These are phyloP conservation scores for Quercus robur DNA, from an alignment of 306 rosid species.

Conservation along the genomic window DNA sequence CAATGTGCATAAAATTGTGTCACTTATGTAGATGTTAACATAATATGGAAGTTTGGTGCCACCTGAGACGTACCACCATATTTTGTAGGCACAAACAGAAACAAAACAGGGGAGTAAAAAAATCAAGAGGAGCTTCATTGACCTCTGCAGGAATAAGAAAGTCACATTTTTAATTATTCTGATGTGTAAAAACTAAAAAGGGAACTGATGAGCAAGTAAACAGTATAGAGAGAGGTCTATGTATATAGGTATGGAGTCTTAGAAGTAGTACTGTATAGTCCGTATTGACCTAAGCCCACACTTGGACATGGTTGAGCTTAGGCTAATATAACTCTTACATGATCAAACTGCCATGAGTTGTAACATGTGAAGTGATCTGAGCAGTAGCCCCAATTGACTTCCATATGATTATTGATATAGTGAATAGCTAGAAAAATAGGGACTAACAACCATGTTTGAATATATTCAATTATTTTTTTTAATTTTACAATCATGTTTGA, in stretches of 20 bases:
- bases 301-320: too few species aligned
- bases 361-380: constrained; percentile 2
- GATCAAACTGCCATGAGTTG: neutral
- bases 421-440: too few species aligned
- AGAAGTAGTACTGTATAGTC: too few species aligned
- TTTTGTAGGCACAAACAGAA: constrained; percentile 66
- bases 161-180: neutral
- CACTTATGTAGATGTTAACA: constrained; percentile 50
- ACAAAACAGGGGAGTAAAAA: constrained; percentile 59
- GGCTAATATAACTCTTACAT: too few species aligned
- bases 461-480: too few species aligned
- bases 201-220: too few species aligned
- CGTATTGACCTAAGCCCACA: too few species aligned
- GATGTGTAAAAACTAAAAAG: neutral
- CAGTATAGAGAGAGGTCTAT: too few species aligned
- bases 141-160: constrained; percentile 47
- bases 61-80: constrained; percentile 92
- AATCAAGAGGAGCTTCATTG: constrained; percentile 49
- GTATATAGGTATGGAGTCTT: too few species aligned
- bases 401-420: neutral
- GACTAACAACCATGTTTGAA: too few species aligned
- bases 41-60: constrained; percentile 55
- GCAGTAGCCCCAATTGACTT: neutral
- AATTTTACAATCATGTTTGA: too few species aligned
- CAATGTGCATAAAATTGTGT: constrained; percentile 41